Percentiles rank a stretch among this genome's conserved stretches.
These are phyloP conservation scores for Solanum appendiculatum DNA, from an alignment of 257 asterid species.

Conservation along the genomic window DNA sequence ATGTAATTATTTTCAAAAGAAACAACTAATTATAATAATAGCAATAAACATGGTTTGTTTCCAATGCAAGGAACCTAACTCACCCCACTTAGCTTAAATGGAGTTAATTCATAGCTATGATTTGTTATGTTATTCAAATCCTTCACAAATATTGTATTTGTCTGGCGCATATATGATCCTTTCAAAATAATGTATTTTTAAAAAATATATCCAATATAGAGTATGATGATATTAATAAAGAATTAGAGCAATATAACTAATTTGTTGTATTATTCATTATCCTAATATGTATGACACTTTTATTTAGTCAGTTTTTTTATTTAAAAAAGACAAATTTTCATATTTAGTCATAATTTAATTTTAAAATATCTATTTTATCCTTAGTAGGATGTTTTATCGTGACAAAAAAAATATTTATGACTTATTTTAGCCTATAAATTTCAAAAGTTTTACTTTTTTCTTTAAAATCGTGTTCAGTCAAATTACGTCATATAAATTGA, in stretches of 20 bases:
- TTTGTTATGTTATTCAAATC: background rate
- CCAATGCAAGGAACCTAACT: background rate
- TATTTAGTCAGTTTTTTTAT: no score
- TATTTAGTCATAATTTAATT: background rate
- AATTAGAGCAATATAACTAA: background rate
- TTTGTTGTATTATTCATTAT: background rate
- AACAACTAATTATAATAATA: background rate
- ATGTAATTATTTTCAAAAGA: background rate
- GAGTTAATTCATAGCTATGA: background rate
- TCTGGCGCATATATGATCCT: background rate
- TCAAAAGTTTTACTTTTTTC: background rate
- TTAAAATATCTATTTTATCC: no score
- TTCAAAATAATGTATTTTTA: background rate
- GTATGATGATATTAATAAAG: background rate
- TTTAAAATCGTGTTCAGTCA: rapidly evolving
- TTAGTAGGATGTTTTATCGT: no score
- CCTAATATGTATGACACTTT: background rate
- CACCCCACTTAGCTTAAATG: background rate
- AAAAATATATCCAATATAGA: background rate
- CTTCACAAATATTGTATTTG: no score
- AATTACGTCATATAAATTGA: background rate
- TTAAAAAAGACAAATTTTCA: background rate
- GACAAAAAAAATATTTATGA: background rate
- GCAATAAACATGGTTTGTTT: background rate
- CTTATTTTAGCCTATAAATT: no score